Conservation (phyloP, 2,329 filamentous ascomycete species). For the Bipolaris gigantea region DNA sequence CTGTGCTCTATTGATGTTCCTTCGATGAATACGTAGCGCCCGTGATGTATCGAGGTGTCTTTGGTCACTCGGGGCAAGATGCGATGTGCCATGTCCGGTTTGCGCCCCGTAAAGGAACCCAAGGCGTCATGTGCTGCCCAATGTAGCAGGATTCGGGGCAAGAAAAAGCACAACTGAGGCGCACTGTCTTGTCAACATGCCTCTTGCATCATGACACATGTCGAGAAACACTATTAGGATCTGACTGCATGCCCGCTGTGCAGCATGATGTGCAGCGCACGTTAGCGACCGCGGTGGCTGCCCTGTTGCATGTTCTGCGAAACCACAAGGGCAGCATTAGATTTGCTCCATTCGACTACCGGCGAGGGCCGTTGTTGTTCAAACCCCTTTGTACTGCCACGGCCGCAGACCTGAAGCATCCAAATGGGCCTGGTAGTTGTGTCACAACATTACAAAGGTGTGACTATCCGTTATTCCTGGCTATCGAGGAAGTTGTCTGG, state of each 20-base stretch:
- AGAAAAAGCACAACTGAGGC: conserved; percentile 38
- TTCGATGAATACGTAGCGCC: conserved; percentile 24
- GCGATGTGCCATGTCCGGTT: conserved; percentile 29
- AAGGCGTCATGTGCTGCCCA: conserved; percentile 27
- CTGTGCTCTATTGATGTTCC: conserved; percentile 28
- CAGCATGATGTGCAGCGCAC: conserved; percentile 28
- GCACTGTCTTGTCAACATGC: conserved; percentile 36
- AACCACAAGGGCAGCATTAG: conserved; percentile 34
- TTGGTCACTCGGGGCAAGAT: conserved; percentile 25
- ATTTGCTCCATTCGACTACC: conserved; percentile 35
- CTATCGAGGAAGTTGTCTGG: conserved; percentile 15
- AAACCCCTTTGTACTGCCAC: conserved; percentile 32
- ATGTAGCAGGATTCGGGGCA: conserved; percentile 28
- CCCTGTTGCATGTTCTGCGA: conserved; percentile 21
- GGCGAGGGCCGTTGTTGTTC: conserved; percentile 31
- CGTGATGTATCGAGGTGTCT: conserved; percentile 30
- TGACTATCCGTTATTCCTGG: conserved; percentile 30
- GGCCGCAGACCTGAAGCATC: conserved; percentile 21
- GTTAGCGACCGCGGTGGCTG: conserved; percentile 18
- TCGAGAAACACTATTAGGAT: conserved; percentile 37
- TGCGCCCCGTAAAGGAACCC: conserved; percentile 15
- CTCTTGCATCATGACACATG: conserved; percentile 28
- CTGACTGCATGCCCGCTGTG: conserved; percentile 27
- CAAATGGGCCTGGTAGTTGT: conserved; percentile 26
- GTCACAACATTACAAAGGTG: conserved; percentile 38